Percentiles rank a stretch among this genome's conserved stretches.
These are phyloP conservation scores for Ensete ventricosum DNA, from an alignment of 176 grass and related monocot species.

Conservation along the genomic window DNA sequence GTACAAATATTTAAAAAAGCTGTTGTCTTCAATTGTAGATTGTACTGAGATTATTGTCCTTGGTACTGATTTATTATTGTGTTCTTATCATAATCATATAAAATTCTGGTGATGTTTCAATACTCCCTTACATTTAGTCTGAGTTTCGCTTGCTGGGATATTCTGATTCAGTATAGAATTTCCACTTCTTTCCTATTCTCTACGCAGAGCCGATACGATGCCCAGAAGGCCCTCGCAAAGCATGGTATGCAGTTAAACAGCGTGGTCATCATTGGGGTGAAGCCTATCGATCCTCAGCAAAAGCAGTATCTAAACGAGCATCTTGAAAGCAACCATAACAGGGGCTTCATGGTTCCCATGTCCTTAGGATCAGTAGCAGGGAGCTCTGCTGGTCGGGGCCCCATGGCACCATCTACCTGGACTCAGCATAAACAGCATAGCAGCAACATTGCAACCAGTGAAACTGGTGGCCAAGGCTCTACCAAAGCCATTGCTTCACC, in stretches of 20 bases:
- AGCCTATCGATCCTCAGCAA: constrained; percentile 61
- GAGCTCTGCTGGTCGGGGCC: constrained; percentile 25
- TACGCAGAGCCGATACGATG: constrained; percentile 54
- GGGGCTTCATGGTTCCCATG: constrained; percentile 68
- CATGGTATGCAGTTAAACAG: constrained; percentile 62
- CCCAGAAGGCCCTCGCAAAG: constrained; percentile 75
- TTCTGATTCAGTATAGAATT: too few species aligned
- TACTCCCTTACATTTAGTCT: too few species aligned
- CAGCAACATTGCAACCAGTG: background rate
- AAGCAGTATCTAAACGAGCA: constrained; percentile 48
- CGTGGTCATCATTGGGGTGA: constrained; percentile 75
- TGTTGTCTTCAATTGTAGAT: too few species aligned
- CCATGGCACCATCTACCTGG: background rate
- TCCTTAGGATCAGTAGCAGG: constrained; percentile 34
- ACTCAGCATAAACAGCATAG: background rate
- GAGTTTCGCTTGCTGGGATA: too few species aligned
- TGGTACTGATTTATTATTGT: too few species aligned
- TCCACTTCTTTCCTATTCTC: constrained; percentile 2
- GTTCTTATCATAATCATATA: too few species aligned
- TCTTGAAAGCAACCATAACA: constrained; percentile 33
- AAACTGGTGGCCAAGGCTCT: background rate
- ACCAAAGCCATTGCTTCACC: constrained; percentile 13
- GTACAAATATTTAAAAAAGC: too few species aligned
- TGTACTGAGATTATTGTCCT: too few species aligned
- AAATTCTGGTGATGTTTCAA: too few species aligned